Percentiles rank a stretch among this genome's conserved stretches.
These are phyloP conservation scores for Epichloe uncinata DNA, from an alignment of 2,329 filamentous ascomycete species.

Conservation along the genomic window DNA sequence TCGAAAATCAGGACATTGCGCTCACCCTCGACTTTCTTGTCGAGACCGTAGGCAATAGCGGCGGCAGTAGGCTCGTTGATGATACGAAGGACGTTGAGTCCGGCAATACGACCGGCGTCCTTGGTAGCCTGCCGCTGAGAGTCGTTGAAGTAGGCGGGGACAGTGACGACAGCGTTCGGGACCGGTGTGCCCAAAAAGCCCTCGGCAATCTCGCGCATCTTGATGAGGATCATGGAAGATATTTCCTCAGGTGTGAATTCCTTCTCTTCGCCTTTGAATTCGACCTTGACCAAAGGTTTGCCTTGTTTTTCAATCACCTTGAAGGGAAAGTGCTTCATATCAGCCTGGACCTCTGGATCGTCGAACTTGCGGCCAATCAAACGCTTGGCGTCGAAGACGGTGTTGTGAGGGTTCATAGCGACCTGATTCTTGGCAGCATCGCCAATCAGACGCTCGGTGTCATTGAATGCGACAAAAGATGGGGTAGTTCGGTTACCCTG, in stretches of 20 bases:
- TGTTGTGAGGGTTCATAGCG: conserved; percentile 94
- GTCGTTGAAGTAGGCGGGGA: conserved; percentile 98
- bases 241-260: conserved; percentile 94
- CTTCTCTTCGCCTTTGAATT: conserved; percentile 97
- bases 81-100: conserved; percentile 96
- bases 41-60: conserved; percentile 95
- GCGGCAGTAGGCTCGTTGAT: conserved; percentile 98
- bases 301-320: conserved; percentile 70
- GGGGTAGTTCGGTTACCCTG: conserved; percentile 76
- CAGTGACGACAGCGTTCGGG: conserved; percentile 94
- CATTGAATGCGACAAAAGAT: conserved; percentile 84
- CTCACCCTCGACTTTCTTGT: conserved; percentile 96
- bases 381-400: conserved; percentile 96
- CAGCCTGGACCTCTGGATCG: conserved; percentile 86
- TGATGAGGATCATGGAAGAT: conserved; percentile 88
- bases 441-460: conserved; percentile 92
- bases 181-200: conserved; percentile 87
- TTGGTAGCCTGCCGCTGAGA: conserved; percentile 97
- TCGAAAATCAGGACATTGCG: conserved; percentile 99
- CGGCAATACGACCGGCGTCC: conserved; percentile 93
- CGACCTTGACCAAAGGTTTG: conserved; percentile 83
- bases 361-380: conserved; percentile 93
- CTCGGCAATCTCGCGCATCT: conserved; percentile 98
- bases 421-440: conserved; percentile 98
- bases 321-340: conserved; percentile 99